Evolutionary conservation across 306 rosid genomes (phyloP), one percentile per base, ranked within the genome.

Genomic region (Malus orientalis): DNA sequence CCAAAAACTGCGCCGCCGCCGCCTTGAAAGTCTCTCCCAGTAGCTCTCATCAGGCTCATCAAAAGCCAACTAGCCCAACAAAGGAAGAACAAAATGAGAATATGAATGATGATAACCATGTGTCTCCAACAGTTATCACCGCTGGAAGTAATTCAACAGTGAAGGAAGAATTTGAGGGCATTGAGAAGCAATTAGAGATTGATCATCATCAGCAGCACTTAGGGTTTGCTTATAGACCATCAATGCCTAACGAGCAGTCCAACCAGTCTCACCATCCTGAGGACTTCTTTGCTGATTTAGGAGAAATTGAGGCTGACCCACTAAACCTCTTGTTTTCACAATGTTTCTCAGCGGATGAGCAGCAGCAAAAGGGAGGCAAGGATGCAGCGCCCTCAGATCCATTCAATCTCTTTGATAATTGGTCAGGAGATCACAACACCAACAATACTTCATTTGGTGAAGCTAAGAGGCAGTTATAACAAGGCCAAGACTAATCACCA

Each of bases 251-350:
- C 8, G 66, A 59, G 4, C 59, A 82, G 7, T 22, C 51, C 22
- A 82, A 84, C 44, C 74, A 81, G 19, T 51, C 74, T 3, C 36
- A 61, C 11, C 29, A 69, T 15, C 58, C 42, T 78, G 93, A 88
- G 49, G 97, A 90, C 20, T 87, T 91, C 78, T 93, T 93, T 71
- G 90, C 93, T 4, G 98, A 86, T 11, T 88, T 93, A 73, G 92
- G 81, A 12, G 93, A 91, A 79, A 82, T 93, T 20, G 96, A 85
- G 59, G 85, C 85, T 71, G 92, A 87, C 77, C 93, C 97, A 30
- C 75, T 89, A 29, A 81, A 85, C 79, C 81, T 85, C 10, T 81
- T 88, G 89, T 89, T 93, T 38, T 70, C 73, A 23, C 95, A 88
- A 76, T 87, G 88, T 19, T 88, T 87, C 64, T 47, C 67, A 9